A percentile compares a stretch with the other conserved stretches of the same genome.
Evolutionary conservation across 2,329 filamentous ascomycete species (phyloP).

Genomic region (Paecilomyces variotii): DNA sequence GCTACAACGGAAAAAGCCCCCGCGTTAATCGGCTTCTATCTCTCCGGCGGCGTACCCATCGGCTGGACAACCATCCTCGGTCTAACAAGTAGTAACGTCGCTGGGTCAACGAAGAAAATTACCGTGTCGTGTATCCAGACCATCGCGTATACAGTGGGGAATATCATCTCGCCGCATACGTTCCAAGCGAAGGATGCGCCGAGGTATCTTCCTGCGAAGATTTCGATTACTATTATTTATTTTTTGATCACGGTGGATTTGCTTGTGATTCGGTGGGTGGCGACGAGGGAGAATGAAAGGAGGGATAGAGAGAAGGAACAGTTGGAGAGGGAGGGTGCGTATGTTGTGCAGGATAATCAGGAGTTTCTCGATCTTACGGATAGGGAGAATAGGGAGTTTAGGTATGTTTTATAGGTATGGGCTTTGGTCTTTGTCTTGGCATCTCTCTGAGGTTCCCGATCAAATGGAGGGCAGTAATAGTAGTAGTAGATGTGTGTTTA

Average conservation of each 20-base stretch:
- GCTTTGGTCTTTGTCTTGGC: too few species aligned
- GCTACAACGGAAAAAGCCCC: slow-evolving; percentile 29
- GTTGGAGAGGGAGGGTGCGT: slow-evolving; percentile 8
- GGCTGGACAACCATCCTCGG: slow-evolving; percentile 33
- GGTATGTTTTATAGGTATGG: slow-evolving; percentile 12
- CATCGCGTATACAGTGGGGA: slow-evolving; percentile 33
- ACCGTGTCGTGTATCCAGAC: slow-evolving; percentile 26
- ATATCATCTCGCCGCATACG: slow-evolving; percentile 37
- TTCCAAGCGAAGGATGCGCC: slow-evolving; percentile 30
- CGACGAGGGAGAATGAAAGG: slow-evolving; percentile 19
- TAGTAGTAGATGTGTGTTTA: too few species aligned
- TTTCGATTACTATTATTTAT: slow-evolving; percentile 20
- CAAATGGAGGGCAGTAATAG: too few species aligned
- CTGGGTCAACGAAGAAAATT: slow-evolving; percentile 30
- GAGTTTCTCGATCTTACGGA: slow-evolving; percentile 23
- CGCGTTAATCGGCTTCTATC: slow-evolving; percentile 31
- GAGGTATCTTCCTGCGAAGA: slow-evolving; percentile 20
- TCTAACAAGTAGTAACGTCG: slow-evolving; percentile 28
- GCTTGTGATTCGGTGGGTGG: slow-evolving; percentile 21
- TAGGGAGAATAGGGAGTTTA: slow-evolving; percentile 17
- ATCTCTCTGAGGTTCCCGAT: too few species aligned
- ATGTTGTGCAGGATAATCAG: slow-evolving; percentile 22
- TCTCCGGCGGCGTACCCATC: slow-evolving; percentile 30
- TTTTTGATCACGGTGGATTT: slow-evolving; percentile 22
- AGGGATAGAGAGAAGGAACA: slow-evolving; percentile 19